These are phyloP conservation scores for Phytopythium helicoides DNA, from an alignment of 352 stramenopile species.

Conservation along the genomic window DNA sequence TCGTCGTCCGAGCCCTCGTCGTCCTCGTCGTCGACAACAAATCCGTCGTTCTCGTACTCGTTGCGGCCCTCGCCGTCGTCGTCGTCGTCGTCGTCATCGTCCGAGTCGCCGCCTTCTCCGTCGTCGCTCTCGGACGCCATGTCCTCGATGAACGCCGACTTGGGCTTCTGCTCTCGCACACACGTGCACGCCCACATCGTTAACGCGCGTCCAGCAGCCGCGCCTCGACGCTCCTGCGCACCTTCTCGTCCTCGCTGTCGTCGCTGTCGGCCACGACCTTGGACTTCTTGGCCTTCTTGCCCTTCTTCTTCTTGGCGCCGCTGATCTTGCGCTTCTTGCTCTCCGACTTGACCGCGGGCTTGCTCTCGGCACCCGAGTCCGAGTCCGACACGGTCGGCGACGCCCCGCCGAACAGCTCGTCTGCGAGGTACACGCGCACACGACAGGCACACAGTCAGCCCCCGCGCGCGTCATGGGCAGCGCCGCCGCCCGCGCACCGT, in stretches of 20 bases:
- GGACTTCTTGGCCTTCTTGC: constrained; percentile 65
- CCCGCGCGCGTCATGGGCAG: background rate
- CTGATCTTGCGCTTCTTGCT: constrained; percentile 76
- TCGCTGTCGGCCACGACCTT: constrained; percentile 52
- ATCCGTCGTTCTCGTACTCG: constrained; percentile 89
- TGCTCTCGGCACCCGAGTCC: constrained; percentile 62
- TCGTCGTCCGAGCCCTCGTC: constrained; percentile 75
- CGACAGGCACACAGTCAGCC: background rate
- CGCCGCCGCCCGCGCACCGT: background rate
- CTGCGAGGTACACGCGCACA: constrained; percentile 22
- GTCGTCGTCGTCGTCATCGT: constrained; percentile 77
- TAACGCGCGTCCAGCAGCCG: background rate
- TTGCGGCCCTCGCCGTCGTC: constrained; percentile 86
- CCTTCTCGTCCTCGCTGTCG: constrained; percentile 70
- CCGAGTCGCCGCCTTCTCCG: constrained; percentile 42
- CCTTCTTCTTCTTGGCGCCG: constrained; percentile 32
- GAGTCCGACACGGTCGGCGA: constrained; percentile 86
- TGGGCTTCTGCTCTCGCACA: constrained; percentile 45
- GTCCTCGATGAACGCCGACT: constrained; percentile 88
- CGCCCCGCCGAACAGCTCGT: constrained; percentile 62
- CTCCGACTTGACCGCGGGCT: constrained; percentile 22
- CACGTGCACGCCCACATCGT: too few species aligned
- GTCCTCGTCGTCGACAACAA: constrained; percentile 82
- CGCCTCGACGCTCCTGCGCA: constrained; percentile 6
- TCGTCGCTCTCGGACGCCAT: constrained; percentile 88